Evolutionary conservation across 106 monocot species (phyloP).

Genomic region (Hemerocallis citrina): DNA sequence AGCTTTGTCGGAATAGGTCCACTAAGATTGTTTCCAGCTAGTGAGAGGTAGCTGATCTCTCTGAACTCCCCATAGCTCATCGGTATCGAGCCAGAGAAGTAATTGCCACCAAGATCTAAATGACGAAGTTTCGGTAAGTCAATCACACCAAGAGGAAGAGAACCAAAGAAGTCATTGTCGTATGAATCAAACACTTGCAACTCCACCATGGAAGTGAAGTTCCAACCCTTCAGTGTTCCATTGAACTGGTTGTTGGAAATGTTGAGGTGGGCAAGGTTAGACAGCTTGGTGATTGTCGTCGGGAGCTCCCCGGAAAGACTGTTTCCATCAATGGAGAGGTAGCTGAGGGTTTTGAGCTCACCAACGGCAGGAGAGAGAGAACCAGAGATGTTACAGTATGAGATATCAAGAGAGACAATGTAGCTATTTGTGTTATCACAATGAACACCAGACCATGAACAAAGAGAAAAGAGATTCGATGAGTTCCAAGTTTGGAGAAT

Average conservation of each 20-base stretch:
- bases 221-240: slow-evolving; percentile 12
- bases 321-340: slow-evolving; percentile 35
- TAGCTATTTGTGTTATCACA: slow-evolving; percentile 23
- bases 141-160: slow-evolving; percentile 38
- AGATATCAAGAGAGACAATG: slow-evolving; percentile 47
- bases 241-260: slow-evolving; percentile 9
- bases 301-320: slow-evolving; percentile 38
- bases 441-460: slow-evolving; percentile 53
- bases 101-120: slow-evolving; percentile 80
- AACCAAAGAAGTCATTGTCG: slow-evolving; percentile 66
- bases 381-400: slow-evolving; percentile 65
- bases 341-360: slow-evolving; percentile 16
- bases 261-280: slow-evolving; percentile 2
- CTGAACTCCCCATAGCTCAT: slow-evolving; percentile 35
- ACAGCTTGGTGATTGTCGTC: background rate
- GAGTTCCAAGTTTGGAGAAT: slow-evolving; percentile 26
- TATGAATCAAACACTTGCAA: slow-evolving; percentile 69
- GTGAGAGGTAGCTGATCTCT: slow-evolving; percentile 39
- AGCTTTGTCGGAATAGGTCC: slow-evolving; percentile 47
- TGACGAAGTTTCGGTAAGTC: slow-evolving; percentile 38
- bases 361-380: slow-evolving; percentile 25
- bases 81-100: slow-evolving; percentile 72
- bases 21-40: slow-evolving; percentile 59
- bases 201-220: slow-evolving; percentile 25
- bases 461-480: slow-evolving; percentile 25